These are phyloP conservation scores for Cryptosporidium meleagridis DNA, from an alignment of 169 alveolate species.

Conservation along the genomic window DNA sequence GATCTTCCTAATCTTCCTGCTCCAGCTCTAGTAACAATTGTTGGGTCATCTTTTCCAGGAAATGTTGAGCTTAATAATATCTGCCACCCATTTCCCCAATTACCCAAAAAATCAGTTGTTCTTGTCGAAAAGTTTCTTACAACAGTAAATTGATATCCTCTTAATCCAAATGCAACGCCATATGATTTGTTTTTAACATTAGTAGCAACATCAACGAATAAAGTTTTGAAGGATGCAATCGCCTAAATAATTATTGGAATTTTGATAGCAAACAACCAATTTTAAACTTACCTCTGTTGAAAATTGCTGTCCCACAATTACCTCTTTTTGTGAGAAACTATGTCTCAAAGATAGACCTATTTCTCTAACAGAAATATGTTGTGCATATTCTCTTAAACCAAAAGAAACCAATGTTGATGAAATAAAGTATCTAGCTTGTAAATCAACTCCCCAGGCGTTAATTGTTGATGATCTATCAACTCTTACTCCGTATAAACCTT, in stretches of 20 bases:
- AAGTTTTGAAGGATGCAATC: constrained; percentile 66
- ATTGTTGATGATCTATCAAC: constrained; percentile 59
- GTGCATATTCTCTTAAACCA: constrained; percentile 72
- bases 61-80: constrained; percentile 47
- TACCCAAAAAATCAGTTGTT: constrained; percentile 65
- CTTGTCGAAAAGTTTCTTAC: constrained; percentile 46
- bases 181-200: constrained; percentile 49
- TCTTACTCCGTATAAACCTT: constrained; percentile 64
- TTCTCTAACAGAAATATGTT: constrained; percentile 64
- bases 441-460: constrained; percentile 73
- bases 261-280: not conserved
- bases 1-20: constrained; percentile 74
- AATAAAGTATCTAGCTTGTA: constrained; percentile 61
- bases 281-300: constrained; percentile 66
- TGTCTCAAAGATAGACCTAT: constrained; percentile 57
- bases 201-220: constrained; percentile 61
- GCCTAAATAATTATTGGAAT: constrained; percentile 4
- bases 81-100: constrained; percentile 75
- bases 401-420: constrained; percentile 67
- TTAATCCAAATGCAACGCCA: constrained; percentile 64
- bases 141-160: constrained; percentile 74
- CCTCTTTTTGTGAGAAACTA: constrained; percentile 35
- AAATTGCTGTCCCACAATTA: constrained; percentile 58
- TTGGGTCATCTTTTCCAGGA: constrained; percentile 31
- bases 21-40: constrained; percentile 55